These are phyloP conservation scores for Chlorella ohadii DNA, from an alignment of 139 green algal species.

Conservation along the genomic window DNA sequence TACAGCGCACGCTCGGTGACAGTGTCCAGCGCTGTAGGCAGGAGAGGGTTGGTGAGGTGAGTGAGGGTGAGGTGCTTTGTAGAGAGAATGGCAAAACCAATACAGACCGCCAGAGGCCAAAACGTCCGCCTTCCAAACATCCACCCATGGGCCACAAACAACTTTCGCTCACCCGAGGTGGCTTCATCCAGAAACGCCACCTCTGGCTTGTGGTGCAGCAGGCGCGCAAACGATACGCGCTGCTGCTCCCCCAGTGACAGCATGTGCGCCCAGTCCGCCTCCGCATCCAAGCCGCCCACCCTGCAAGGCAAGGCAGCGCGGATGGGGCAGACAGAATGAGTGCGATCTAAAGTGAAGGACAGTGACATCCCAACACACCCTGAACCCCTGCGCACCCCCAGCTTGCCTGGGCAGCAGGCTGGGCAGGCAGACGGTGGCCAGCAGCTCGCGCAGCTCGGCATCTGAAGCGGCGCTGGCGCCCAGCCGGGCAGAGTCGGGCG, in stretches of 20 bases:
- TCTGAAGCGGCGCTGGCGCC: conserved; percentile 41
- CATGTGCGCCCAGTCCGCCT: conserved; percentile 75
- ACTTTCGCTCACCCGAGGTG: conserved; percentile 58
- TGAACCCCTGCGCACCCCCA: neutral
- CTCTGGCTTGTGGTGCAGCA: conserved; percentile 74
- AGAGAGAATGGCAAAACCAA: too few species aligned
- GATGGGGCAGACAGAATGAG: too few species aligned
- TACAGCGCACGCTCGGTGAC: conserved; percentile 72
- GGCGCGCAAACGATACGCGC: conserved; percentile 80
- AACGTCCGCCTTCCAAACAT: too few species aligned
- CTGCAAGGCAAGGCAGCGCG: neutral
- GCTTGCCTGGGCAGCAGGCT: conserved; percentile 52
- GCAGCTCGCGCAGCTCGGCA: conserved; percentile 54
- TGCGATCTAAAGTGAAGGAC: too few species aligned
- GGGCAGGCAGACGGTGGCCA: conserved; percentile 54
- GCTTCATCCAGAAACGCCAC: conserved; percentile 84
- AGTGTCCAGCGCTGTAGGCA: conserved; percentile 63
- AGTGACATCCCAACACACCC: neutral
- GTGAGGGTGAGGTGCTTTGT: too few species aligned
- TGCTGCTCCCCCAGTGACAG: conserved; percentile 88
- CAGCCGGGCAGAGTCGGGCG: neutral
- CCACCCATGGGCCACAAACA: too few species aligned
- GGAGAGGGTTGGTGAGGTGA: too few species aligned
- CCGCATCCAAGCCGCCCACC: conserved; percentile 72
- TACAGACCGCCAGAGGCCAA: too few species aligned